These are phyloP conservation scores for Pleurotus cornucopiae DNA, from an alignment of 768 basidiomycete species.

Conservation along the genomic window DNA sequence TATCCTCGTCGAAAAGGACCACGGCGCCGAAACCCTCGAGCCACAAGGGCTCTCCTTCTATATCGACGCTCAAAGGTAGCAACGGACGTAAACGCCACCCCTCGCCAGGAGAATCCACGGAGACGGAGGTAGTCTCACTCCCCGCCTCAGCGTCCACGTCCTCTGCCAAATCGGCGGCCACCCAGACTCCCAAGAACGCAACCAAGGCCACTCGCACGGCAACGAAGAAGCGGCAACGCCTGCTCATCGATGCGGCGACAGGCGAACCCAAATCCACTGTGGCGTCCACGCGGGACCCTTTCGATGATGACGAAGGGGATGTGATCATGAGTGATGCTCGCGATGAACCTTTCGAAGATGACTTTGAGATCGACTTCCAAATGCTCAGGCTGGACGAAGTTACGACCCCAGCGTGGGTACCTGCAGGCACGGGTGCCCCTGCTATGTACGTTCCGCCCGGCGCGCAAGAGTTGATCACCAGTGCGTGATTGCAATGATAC, in stretches of 20 bases:
- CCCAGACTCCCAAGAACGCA: not conserved
- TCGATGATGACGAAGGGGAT: slow-evolving; percentile 1
- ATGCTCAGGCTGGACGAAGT: slow-evolving; percentile 8
- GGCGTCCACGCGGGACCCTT: slow-evolving; percentile 1
- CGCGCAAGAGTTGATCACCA: slow-evolving; percentile 1
- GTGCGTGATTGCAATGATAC: not conserved
- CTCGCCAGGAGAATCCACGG: not conserved
- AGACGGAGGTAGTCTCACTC: not conserved
- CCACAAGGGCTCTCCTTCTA: not conserved
- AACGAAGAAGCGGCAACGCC: slow-evolving; percentile 2
- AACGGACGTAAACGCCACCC: not conserved
- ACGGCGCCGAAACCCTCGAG: not conserved
- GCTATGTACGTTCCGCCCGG: slow-evolving; percentile 2
- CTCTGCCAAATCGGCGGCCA: not conserved
- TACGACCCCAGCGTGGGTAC: not conserved
- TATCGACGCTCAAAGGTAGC: not conserved
- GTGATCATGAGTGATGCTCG: slow-evolving; percentile 6
- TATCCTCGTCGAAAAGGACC: not conserved
- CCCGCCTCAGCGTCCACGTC: not conserved
- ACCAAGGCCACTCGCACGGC: not conserved
- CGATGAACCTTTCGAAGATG: slow-evolving; percentile 5
- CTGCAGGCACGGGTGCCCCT: not conserved
- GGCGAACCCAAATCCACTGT: slow-evolving; percentile 1
- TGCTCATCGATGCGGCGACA: not conserved
- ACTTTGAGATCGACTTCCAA: slow-evolving; percentile 9